Evolutionary conservation across 2,329 filamentous ascomycete genomes (phyloP), one percentile per base, ranked within the genome.

Genomic region (Colletotrichum tofieldiae): DNA sequence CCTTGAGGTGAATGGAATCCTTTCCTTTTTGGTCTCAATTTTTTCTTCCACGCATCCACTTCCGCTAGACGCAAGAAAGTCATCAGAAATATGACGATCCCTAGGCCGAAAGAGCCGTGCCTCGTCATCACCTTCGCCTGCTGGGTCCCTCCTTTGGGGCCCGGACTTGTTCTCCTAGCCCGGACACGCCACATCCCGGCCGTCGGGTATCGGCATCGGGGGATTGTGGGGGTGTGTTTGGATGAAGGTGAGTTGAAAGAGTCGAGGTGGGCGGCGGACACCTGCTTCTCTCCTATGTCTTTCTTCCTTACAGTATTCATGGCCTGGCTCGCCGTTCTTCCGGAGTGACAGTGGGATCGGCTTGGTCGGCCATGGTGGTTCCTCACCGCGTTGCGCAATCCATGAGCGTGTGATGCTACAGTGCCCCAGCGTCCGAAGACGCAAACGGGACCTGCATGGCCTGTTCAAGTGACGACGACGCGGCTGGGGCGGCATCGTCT

Each of bases 171-270:
- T 4, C 47, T 67, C 45, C 41, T 55, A 39, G 54, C 47, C 65
- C 65, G 70, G 70, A 70, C 69, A 61, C 70, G 65, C 70, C 65
- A 72, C 70, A 72, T 70, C 65, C 65, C 59, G 70, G 65, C 60
- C 54, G 60, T 72, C 65, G 70, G 70, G 65, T 65, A 66, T 69
- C 70, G 59, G 70, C 70, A 65, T 39, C 59, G 39, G 58, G 20
- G 51, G 43, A 47, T 35, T n/a, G 9, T 18, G 49, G 49, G 51
- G 43, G 23, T 55, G 55, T 39, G 47, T 72, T 67, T 68, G 55
- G 55, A 62, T 26, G 67, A 71, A 61, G 63, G 45, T 45, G 64
- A 51, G 32, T 20, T 23, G 62, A 32, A 37, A 23, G 54, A 18
- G 45, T 11, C 20, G 47, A 9, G 45, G 16, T 39, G 45, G 67